Base-by-base conservation (phyloP, 2,329 filamentous ascomycete genomes). In the Colletotrichum brevisporum region DNA sequence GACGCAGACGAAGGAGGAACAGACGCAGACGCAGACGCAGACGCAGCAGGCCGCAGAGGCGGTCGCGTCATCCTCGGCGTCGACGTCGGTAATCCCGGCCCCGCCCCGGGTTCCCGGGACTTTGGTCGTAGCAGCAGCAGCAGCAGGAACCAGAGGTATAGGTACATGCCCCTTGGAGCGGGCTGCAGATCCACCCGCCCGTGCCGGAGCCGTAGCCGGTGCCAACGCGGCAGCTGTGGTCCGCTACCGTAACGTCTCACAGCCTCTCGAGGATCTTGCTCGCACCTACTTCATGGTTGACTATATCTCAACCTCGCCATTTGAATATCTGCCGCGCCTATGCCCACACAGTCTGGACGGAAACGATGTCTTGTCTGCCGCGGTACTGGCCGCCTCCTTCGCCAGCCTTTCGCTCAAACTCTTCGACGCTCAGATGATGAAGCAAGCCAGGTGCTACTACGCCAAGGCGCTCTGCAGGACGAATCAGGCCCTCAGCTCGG, bases 241-340 rank as follows among this genome's bases (percentile, higher is more conserved):
- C 65, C 66, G 61, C 24, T 65, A 65, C 43, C 66, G 62, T 31
- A 45, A 57, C n/a, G 12, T 63, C 39, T 55, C 50, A 1, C 68
- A 68, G 21, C 56, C 68, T 13, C 31, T 64, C 8, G 57, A 68
- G 24, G 60, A 68, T 12, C 31, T 68, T 13, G 72, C 74, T n/a
- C 58, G 74, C 27, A 62, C 71, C 4, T 75, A 73, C 26, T 74
- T 76, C 63, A 72, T 76, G 67, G 73, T 72, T 16, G 71, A 72
- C 6, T 76, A 75, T 56, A 76, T 76, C 31, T n/a, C 56, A 6
- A 64, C 73, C 2, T 74, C 75, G 2, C 72, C 75, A 1, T 77
- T 76, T 31, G 71, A 75, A 5, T 77, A 76, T 31, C 58, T 77
- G 1, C 70, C 74, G 0, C 43, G 39, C 9, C 70, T 76, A 12